Evolutionary conservation across 2,329 filamentous ascomycete genomes (phyloP).

Genomic region (Botryosphaeria dothidea): DNA sequence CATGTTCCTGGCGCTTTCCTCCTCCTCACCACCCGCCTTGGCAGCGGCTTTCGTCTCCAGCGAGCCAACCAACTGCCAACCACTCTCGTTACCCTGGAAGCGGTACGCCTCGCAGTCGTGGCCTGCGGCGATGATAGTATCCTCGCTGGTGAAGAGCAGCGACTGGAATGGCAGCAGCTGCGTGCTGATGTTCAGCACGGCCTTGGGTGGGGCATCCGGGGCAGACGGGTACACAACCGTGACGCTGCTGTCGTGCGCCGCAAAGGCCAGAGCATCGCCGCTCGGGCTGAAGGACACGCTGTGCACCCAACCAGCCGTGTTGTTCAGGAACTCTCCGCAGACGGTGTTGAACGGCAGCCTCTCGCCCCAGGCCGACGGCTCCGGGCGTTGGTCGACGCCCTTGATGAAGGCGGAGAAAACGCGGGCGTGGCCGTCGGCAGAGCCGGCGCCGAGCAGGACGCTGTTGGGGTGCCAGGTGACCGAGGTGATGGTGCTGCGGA

Average conservation of each 20-base stretch:
- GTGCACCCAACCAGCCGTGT: conserved; percentile 96
- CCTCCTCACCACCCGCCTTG: conserved; percentile 56
- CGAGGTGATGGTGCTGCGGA: conserved; percentile 93
- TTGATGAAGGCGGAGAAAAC: conserved; percentile 98
- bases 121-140: conserved; percentile 92
- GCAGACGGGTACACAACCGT: conserved; percentile 93
- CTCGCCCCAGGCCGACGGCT: conserved; percentile 91
- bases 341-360: conserved; percentile 96
- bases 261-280: conserved; percentile 90
- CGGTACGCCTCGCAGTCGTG: conserved; percentile 89
- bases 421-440: conserved; percentile 93
- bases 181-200: conserved; percentile 87
- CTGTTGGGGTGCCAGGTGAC: conserved; percentile 98
- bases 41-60: conserved; percentile 67
- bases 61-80: conserved; percentile 82
- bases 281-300: conserved; percentile 89
- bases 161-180: conserved; percentile 91
- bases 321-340: conserved; percentile 94
- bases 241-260: conserved; percentile 92
- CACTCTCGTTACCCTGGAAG: conserved; percentile 73
- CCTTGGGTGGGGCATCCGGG: conserved; percentile 84
- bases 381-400: conserved; percentile 82
- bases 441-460: conserved; percentile 89
- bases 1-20: conserved; percentile 96
- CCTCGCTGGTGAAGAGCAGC: conserved; percentile 87